Percentiles rank a stretch among this genome's conserved stretches.
Evolutionary conservation across 202 grass and related monocot genomes (phyloP).

Genomic region (Zoysia matrella): DNA sequence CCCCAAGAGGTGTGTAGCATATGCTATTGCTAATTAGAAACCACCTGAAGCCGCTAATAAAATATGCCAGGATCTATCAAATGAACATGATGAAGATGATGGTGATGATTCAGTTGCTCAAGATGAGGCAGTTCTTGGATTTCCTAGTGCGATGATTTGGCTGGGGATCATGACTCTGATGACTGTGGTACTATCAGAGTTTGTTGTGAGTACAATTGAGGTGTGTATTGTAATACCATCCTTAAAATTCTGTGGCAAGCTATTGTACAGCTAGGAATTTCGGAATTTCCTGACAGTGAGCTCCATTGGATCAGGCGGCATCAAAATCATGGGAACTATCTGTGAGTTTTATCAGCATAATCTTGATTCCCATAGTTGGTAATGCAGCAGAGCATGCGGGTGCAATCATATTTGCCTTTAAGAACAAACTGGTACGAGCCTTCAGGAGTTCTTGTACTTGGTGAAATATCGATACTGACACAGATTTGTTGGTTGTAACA

Average conservation of each 20-base stretch:
- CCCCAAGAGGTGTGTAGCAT: slow-evolving; percentile 63
- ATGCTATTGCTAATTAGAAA: slow-evolving; percentile 15
- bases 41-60: not conserved
- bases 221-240: slow-evolving; percentile 40
- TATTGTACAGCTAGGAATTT: slow-evolving; percentile 17
- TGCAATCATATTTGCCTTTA: slow-evolving; percentile 89
- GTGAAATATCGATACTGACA: slow-evolving; percentile 16
- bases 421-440: slow-evolving; percentile 76
- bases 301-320: slow-evolving; percentile 51
- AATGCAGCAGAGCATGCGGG: slow-evolving; percentile 96
- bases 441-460: slow-evolving; percentile 2
- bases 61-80: not conserved
- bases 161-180: slow-evolving; percentile 72
- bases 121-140: slow-evolving; percentile 68
- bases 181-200: slow-evolving; percentile 79
- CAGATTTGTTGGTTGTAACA: slow-evolving; percentile 38
- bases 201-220: slow-evolving; percentile 88
- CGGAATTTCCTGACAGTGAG: not conserved
- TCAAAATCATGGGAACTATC: slow-evolving; percentile 81
- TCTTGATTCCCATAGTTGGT: slow-evolving; percentile 93
- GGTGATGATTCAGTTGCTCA: slow-evolving; percentile 54
- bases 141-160: slow-evolving; percentile 79
- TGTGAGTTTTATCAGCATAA: slow-evolving; percentile 87
- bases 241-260: slow-evolving; percentile 13
- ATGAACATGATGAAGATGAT: slow-evolving; percentile 56